phyloP scores from a whole-genome alignment of 345 rosid genomes.

The Lumnitzera racemosa region DNA sequence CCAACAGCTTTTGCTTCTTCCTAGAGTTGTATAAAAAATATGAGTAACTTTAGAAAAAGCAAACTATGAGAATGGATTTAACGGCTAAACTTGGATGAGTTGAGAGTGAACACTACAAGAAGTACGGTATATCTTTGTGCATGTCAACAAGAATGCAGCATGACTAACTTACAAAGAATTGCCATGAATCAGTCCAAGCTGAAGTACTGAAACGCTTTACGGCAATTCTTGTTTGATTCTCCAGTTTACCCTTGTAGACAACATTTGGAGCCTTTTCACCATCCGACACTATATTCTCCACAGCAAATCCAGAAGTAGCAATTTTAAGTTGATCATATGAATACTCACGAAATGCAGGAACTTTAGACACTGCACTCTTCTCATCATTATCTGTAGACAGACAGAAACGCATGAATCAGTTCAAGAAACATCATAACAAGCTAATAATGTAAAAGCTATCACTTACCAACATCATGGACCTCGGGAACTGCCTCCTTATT shows the following conservation, averaged over 20 bases:
- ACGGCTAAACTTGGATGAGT: neutral
- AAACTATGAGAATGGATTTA: neutral
- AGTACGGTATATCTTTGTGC: neutral
- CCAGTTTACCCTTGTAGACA: constrained; percentile 79
- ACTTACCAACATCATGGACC: constrained; percentile 19
- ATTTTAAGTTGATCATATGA: constrained; percentile 60
- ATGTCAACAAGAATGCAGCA: neutral
- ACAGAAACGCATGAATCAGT: neutral
- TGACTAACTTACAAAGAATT: constrained; percentile 49
- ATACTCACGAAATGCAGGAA: constrained; percentile 54
- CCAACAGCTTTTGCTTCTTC: constrained; percentile 95
- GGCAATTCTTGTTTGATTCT: constrained; percentile 68
- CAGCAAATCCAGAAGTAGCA: constrained; percentile 86
- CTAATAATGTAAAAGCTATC: neutral
- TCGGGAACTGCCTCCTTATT: constrained; percentile 13
- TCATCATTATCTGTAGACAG: constrained; percentile 44
- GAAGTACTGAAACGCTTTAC: constrained; percentile 80
- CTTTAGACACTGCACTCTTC: constrained; percentile 27
- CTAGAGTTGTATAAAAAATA: constrained; percentile 17
- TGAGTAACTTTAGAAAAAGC: neutral
- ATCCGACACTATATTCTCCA: constrained; percentile 85
- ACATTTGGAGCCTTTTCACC: constrained; percentile 95
- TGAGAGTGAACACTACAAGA: neutral
- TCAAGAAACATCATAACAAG: neutral
- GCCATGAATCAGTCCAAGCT: constrained; percentile 93